Conservation (phyloP, 495 filamentous ascomycete genomes). For the Geoglossum glabrum region DNA sequence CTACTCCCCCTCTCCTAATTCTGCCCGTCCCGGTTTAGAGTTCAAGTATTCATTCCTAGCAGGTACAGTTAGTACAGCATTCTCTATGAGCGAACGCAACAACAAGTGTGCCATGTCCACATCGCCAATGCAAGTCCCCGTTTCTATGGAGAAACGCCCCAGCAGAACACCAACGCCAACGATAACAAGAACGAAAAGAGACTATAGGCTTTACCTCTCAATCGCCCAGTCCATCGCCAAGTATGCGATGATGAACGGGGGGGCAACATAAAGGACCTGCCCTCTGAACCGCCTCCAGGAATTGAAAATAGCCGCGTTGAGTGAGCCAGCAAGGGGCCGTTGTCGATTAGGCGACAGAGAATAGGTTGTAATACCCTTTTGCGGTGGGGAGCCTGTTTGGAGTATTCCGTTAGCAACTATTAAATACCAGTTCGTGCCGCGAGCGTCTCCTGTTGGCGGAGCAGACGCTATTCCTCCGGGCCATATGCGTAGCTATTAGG, state of each 20-base stretch:
- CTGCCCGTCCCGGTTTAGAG: conserved; percentile 65
- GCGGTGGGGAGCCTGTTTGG: conserved; percentile 26
- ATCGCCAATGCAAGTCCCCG: no score
- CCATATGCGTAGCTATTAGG: background rate
- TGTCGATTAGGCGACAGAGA: conserved; percentile 43
- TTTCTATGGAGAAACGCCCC: no score
- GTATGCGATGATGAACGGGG: conserved; percentile 58
- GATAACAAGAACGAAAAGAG: background rate
- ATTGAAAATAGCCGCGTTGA: conserved; percentile 45
- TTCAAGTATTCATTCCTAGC: conserved; percentile 76
- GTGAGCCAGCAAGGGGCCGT: conserved; percentile 39
- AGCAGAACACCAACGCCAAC: no score
- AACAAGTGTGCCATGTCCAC: background rate
- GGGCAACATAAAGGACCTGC: conserved; percentile 67
- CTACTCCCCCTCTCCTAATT: conserved; percentile 27
- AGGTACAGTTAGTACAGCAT: background rate
- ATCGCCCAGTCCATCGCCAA: conserved; percentile 68
- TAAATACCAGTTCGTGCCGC: background rate
- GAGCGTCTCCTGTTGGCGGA: no score
- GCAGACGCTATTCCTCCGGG: background rate
- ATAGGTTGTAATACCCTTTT: conserved; percentile 43
- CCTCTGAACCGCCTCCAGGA: conserved; percentile 34
- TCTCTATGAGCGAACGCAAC: background rate
- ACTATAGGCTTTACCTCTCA: conserved; percentile 39
- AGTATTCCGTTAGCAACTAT: background rate